Conservation (phyloP, 2,329 filamentous ascomycete species). For the Davidsoniella eucalypti region DNA sequence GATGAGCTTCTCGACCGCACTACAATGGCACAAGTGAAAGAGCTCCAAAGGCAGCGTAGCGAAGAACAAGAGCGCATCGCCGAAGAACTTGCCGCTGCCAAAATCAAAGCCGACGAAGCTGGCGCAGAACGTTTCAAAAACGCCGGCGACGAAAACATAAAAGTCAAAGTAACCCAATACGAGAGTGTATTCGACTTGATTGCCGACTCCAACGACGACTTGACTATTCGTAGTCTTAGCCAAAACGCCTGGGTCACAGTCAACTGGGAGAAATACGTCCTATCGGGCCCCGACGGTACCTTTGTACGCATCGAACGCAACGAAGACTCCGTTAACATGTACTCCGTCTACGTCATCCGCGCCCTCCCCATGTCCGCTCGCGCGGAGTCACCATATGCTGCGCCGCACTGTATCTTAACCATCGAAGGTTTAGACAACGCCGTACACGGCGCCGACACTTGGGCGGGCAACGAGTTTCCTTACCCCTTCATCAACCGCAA, state of each 20-base stretch:
- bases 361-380: constrained; percentile 22
- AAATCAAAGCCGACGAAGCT: constrained; percentile 8
- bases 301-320: constrained; percentile 34
- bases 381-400: constrained; percentile 35
- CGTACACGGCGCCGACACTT: constrained; percentile 73
- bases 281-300: constrained; percentile 49
- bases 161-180: constrained; percentile 75
- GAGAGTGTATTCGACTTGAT: constrained; percentile 84
- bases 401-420: constrained; percentile 50
- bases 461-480: constrained; percentile 48
- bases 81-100: not conserved
- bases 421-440: constrained; percentile 54
- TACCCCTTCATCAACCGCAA: constrained; percentile 47
- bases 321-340: not conserved
- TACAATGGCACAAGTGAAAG: constrained; percentile 28
- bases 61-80: constrained; percentile 18
- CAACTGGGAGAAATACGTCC: constrained; percentile 51
- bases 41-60: constrained; percentile 26
- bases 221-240: constrained; percentile 62
- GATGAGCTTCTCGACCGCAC: constrained; percentile 55
- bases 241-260: constrained; percentile 69
- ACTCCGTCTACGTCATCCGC: constrained; percentile 22
- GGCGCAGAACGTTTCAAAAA: not conserved
- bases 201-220: constrained; percentile 61
- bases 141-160: not conserved